Evolutionary conservation across 2,329 filamentous ascomycete genomes (phyloP), one percentile per base, ranked within the genome.

Genomic region (Cytospora paraplurivora): DNA sequence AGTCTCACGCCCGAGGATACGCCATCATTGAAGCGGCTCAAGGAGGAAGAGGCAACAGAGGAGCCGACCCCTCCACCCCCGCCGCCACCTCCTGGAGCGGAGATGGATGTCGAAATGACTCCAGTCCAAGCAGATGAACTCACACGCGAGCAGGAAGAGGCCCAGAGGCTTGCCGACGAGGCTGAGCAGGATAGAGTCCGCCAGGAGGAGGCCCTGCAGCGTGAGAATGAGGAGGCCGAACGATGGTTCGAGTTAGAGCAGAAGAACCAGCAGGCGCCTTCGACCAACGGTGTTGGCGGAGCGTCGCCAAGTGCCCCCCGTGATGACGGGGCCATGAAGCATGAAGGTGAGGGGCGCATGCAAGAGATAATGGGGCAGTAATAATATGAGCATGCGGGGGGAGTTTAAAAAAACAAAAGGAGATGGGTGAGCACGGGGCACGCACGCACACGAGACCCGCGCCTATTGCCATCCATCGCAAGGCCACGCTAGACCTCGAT

Each of bases 131-230:
- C 83, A 68, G 78, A 80, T 68, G 81, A 76, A 33, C 72, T 84
- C 15, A 73, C 81, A 71, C 76, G 77, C 50, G 82, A 85, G 72
- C 83, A 84, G 65, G 83, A 85, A 68, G 83, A 85, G 68, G 82
- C 81, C 1, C 78, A 84, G 68, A 74, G 81, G 63, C 73, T 83
- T 27, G 81, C 82, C 61, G 82, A 82, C 56, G 81, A 82, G 66
- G 79, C 76, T 54, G 72, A 73, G 58, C 68, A 71, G 56, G 69
- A 71, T 67, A 72, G 75, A 61, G 38, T 66, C 61, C 63, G 73
- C 54, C 71, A 75, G 52, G 74, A 77, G 63, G 72, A 71, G 57
- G 75, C 74, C n/a, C 70, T 77, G 41, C 72, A 74, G 63, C 71
- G 70, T 50, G 73, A 75, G 64, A 77, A 78, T 59, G 76, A 77